These are phyloP conservation scores for Sporothrix euskadiensis DNA, from an alignment of 2,329 filamentous ascomycete species.

Conservation along the genomic window DNA sequence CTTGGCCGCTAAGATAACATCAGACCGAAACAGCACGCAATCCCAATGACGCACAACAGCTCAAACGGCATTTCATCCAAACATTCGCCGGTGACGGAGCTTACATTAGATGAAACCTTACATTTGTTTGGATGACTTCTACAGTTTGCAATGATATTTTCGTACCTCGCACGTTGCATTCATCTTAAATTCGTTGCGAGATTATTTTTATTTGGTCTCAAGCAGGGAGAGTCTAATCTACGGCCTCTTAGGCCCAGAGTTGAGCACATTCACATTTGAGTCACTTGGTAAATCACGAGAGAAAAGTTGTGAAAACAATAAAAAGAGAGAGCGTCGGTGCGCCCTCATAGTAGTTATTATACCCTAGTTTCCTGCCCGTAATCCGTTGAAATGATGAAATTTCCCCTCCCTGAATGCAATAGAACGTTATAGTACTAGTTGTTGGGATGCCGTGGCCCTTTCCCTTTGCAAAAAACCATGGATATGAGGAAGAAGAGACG, in stretches of 20 bases:
- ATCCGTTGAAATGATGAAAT: not conserved
- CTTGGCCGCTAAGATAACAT: not conserved
- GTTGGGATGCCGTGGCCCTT: not conserved
- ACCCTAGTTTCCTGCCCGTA: not conserved
- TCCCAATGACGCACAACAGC: not conserved
- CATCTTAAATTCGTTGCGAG: too few species aligned
- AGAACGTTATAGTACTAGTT: not conserved
- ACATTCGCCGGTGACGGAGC: not conserved
- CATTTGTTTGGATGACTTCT: too few species aligned
- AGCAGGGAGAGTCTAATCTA: too few species aligned
- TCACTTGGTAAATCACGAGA: too few species aligned
- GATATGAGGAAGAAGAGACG: not conserved
- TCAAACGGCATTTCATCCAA: not conserved
- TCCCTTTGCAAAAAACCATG: not conserved
- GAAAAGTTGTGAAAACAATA: not conserved
- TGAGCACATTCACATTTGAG: too few species aligned
- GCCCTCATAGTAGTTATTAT: not conserved
- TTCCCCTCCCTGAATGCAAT: not conserved
- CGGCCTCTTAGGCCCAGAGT: too few species aligned
- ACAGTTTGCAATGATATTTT: not conserved
- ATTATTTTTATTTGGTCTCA: too few species aligned
- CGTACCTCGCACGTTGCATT: too few species aligned
- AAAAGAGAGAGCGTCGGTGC: not conserved
- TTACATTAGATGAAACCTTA: not conserved
- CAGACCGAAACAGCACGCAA: conserved; percentile 1